A percentile compares a stretch with the other conserved stretches of the same genome.
These are phyloP conservation scores for Hemisphaericaspora xylanilytica DNA, from an alignment of 1,139 yeast species.

Conservation along the genomic window DNA sequence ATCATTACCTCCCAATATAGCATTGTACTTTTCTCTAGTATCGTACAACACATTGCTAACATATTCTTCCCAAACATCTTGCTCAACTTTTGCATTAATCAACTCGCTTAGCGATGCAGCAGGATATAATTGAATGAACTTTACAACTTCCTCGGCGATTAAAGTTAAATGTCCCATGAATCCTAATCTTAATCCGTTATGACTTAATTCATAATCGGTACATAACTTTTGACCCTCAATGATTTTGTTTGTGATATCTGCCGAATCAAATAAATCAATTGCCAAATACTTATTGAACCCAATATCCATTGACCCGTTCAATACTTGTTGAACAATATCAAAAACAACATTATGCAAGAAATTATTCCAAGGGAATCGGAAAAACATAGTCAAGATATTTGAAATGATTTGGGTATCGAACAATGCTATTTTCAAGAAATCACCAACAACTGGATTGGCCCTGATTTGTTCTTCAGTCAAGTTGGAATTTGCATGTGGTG, in stretches of 20 bases:
- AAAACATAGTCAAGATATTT: slow-evolving; percentile 77
- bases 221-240: slow-evolving; percentile 81
- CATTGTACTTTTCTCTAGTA: slow-evolving; percentile 90
- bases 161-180: slow-evolving; percentile 97
- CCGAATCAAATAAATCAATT: slow-evolving; percentile 78
- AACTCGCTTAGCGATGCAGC: slow-evolving; percentile 57
- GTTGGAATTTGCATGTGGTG: slow-evolving; percentile 54
- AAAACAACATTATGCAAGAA: slow-evolving; percentile 96
- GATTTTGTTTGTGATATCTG: slow-evolving; percentile 73
- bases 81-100: slow-evolving; percentile 57
- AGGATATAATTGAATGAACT: slow-evolving; percentile 77
- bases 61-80: slow-evolving; percentile 76
- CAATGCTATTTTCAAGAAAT: slow-evolving; percentile 78
- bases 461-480: slow-evolving; percentile 60
- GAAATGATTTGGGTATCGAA: slow-evolving; percentile 80
- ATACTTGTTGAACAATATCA: slow-evolving; percentile 93
- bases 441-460: slow-evolving; percentile 81
- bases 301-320: slow-evolving; percentile 93
- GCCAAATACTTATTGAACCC: slow-evolving; percentile 84
- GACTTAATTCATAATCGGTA: slow-evolving; percentile 58
- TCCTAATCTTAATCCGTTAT: slow-evolving; percentile 76
- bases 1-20: slow-evolving; percentile 80
- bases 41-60: slow-evolving; percentile 82
- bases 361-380: slow-evolving; percentile 96
- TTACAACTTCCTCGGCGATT: slow-evolving; percentile 95